A percentile compares a stretch with the other conserved stretches of the same genome.
Conservation (phyloP, 495 filamentous ascomycete genomes). For the Sabuloglossum arenarium region DNA sequence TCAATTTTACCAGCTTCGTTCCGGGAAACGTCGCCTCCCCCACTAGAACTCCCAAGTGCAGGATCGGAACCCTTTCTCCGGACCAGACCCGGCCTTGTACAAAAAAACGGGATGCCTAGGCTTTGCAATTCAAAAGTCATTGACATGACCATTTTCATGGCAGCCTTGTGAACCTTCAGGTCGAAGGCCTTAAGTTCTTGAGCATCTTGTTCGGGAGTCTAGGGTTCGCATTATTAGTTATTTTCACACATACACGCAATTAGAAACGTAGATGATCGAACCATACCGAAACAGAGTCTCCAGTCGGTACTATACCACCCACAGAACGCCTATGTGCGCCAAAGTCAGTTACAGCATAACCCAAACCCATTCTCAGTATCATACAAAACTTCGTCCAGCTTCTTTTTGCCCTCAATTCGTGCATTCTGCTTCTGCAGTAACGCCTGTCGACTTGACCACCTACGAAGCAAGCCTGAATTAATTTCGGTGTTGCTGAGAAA, state of each 20-base stretch:
- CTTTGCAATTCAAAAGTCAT: constrained; percentile 2
- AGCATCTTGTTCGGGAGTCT: constrained; percentile 5
- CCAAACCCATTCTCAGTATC: background rate
- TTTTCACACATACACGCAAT: background rate
- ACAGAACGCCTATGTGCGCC: constrained; percentile 3
- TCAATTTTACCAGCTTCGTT: background rate
- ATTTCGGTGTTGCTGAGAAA: background rate
- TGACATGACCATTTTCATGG: constrained; percentile 5
- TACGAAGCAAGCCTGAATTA: background rate
- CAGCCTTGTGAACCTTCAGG: constrained; percentile 4
- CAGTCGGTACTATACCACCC: background rate
- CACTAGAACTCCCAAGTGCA: background rate
- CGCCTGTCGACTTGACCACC: constrained; percentile 6
- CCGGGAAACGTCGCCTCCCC: background rate
- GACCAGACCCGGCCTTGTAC: background rate
- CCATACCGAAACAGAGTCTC: background rate
- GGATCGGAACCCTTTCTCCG: background rate
- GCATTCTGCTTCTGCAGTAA: constrained; percentile 6
- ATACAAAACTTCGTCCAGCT: constrained; percentile 8
- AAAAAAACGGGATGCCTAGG: constrained; percentile 7
- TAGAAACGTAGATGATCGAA: background rate
- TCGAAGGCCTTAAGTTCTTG: constrained; percentile 4
- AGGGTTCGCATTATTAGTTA: background rate
- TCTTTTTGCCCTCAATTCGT: constrained; percentile 6
- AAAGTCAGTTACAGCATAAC: background rate